phyloP scores from a whole-genome alignment of 257 asterid genomes.

The Gardenia jasminoides region DNA sequence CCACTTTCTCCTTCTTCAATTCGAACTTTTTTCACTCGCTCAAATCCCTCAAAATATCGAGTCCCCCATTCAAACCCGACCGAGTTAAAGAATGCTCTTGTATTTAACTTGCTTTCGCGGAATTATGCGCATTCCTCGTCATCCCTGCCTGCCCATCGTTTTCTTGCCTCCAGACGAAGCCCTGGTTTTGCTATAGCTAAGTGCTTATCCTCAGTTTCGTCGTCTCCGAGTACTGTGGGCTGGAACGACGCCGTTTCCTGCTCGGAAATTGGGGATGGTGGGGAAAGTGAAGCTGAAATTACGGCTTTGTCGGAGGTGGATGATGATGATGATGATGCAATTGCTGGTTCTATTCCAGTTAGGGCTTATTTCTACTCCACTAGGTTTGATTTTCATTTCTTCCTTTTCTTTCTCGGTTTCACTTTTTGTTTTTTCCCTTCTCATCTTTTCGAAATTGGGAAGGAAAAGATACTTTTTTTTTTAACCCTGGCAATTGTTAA shows the following conservation, averaged over 20 bases:
- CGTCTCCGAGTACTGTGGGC: slow-evolving; percentile 40
- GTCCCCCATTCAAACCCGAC: background rate
- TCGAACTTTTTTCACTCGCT: slow-evolving; percentile 24
- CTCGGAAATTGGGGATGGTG: slow-evolving; percentile 34
- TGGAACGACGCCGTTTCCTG: slow-evolving; percentile 47
- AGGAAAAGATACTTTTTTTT: background rate
- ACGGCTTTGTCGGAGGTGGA: slow-evolving; percentile 37
- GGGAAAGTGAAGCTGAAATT: slow-evolving; percentile 17
- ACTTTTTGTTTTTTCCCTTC: background rate
- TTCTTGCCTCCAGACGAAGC: slow-evolving; percentile 26
- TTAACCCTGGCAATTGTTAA: background rate
- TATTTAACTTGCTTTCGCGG: slow-evolving; percentile 19
- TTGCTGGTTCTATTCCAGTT: slow-evolving; percentile 58
- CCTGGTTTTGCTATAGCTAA: slow-evolving; percentile 34
- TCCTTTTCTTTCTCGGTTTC: background rate
- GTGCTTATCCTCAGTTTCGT: slow-evolving; percentile 51
- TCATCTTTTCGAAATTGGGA: background rate
- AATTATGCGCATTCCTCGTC: slow-evolving; percentile 11
- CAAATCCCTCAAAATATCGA: slow-evolving; percentile 4
- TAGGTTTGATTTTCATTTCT: slow-evolving; percentile 57
- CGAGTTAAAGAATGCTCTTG: background rate
- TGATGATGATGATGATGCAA: slow-evolving; percentile 9
- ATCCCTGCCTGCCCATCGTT: background rate
- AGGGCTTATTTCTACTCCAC: slow-evolving; percentile 93
- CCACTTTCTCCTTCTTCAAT: slow-evolving; percentile 8